These are phyloP conservation scores for Leersia perrieri DNA, from an alignment of 176 grass and related monocot genomes.

Conservation along the genomic window DNA sequence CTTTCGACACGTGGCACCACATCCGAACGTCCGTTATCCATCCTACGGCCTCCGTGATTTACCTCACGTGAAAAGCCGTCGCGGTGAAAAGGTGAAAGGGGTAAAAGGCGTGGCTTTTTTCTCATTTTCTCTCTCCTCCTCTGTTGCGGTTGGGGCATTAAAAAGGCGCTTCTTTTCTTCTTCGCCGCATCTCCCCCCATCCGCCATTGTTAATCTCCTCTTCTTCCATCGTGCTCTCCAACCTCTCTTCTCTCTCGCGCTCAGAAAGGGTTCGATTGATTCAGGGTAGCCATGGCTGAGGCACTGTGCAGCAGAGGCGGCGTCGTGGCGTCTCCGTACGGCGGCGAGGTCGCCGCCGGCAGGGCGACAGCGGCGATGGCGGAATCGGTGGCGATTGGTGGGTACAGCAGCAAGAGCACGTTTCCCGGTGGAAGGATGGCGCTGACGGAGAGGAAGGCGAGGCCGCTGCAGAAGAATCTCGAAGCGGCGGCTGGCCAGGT, in stretches of 20 bases:
- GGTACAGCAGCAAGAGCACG: conserved; percentile 10
- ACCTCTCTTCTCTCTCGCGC: background rate
- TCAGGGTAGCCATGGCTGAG: conserved; percentile 33
- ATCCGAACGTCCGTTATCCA: background rate
- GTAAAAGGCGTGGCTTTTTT: background rate
- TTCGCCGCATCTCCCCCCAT: conserved; percentile 25
- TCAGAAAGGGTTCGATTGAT: background rate
- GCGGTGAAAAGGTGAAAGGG: background rate
- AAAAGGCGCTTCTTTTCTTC: conserved; percentile 13
- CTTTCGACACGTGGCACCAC: background rate
- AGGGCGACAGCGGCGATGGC: conserved; percentile 16
- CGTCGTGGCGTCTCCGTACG: conserved; percentile 20
- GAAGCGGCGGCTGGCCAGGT: conserved; percentile 49
- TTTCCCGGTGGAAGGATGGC: conserved; percentile 54
- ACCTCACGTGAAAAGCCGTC: conserved; percentile 28
- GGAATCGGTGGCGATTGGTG: conserved; percentile 15
- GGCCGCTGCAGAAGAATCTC: conserved; percentile 23
- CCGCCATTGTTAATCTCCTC: background rate
- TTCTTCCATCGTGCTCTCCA: background rate
- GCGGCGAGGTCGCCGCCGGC: background rate
- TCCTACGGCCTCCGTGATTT: background rate
- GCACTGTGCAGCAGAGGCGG: conserved; percentile 42
- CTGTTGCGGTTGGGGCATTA: background rate
- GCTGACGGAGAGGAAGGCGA: conserved; percentile 20
- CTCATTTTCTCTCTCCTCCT: background rate